Conservation (phyloP, 805 yeast genomes). For the Starmera caribaea region DNA sequence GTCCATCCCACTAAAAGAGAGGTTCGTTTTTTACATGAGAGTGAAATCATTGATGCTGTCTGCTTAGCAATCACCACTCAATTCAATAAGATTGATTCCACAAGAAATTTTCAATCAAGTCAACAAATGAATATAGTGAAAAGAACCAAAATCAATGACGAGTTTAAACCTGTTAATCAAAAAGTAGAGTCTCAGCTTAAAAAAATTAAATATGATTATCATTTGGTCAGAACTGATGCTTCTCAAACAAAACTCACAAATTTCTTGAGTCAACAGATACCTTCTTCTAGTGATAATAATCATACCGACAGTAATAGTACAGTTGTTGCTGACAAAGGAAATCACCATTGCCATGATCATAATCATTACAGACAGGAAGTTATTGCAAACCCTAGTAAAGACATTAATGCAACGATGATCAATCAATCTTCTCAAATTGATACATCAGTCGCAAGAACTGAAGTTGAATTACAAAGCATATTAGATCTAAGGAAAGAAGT, state of each 20-base stretch:
- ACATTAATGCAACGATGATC: background rate
- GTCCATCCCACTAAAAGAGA: slow-evolving; percentile 95
- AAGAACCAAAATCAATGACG: slow-evolving; percentile 10
- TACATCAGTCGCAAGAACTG: slow-evolving; percentile 20
- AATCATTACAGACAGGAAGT: no score
- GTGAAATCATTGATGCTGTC: slow-evolving; percentile 66
- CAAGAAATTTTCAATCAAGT: slow-evolving; percentile 63
- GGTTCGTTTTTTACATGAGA: slow-evolving; percentile 78
- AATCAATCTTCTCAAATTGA: background rate
- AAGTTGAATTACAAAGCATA: slow-evolving; percentile 50
- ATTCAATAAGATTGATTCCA: slow-evolving; percentile 49
- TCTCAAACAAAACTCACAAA: slow-evolving; percentile 46
- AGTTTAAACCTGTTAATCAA: background rate
- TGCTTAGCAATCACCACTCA: slow-evolving; percentile 37
- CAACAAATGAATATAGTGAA: slow-evolving; percentile 29
- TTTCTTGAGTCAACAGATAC: slow-evolving; percentile 11
- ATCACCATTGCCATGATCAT: no score
- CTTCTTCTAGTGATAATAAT: no score
- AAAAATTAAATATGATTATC: slow-evolving; percentile 43
- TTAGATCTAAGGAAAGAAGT: slow-evolving; percentile 43
- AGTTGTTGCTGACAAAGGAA: no score
- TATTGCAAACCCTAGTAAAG: no score
- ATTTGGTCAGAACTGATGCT: slow-evolving; percentile 63
- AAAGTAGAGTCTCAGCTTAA: background rate
- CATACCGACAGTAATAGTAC: no score